phyloP scores from a whole-genome alignment of 2,329 filamentous ascomycete species.

The Ceratocystis diversiconidia region DNA sequence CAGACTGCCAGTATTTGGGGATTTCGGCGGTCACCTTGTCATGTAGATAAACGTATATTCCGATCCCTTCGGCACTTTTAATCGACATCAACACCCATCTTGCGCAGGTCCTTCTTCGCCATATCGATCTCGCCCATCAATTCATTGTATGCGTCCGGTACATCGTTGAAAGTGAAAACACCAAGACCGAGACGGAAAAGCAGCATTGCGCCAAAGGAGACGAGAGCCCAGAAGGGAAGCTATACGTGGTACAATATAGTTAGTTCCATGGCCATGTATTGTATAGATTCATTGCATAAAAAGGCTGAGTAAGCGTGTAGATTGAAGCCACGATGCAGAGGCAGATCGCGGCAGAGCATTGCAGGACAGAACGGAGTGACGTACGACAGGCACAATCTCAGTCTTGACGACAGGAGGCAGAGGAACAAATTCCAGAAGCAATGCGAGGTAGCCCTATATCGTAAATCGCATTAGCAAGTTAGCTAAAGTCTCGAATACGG shows the following conservation, averaged over 20 bases:
- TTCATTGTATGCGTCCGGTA: constrained; percentile 71
- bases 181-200: constrained; percentile 85
- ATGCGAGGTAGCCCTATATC: constrained; percentile 79
- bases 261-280: neutral
- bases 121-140: constrained; percentile 71
- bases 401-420: constrained; percentile 64
- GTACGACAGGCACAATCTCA: constrained; percentile 78
- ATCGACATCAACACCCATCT: constrained; percentile 66
- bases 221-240: constrained; percentile 86
- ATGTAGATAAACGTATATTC: neutral
- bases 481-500: too few relatives aligned
- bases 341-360: constrained; percentile 11
- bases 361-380: constrained; percentile 25
- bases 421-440: constrained; percentile 71
- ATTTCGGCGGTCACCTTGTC: neutral
- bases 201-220: constrained; percentile 82
- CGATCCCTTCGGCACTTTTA: constrained; percentile 26
- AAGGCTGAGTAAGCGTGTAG: neutral
- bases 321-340: neutral
- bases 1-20: neutral
- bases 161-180: constrained; percentile 92
- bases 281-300: neutral
- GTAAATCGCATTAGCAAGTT: constrained; percentile 18
- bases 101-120: constrained; percentile 59
- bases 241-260: constrained; percentile 26